Base-by-base conservation (phyloP, 352 stramenopile species). In the Blastocystis sp. region DNA sequence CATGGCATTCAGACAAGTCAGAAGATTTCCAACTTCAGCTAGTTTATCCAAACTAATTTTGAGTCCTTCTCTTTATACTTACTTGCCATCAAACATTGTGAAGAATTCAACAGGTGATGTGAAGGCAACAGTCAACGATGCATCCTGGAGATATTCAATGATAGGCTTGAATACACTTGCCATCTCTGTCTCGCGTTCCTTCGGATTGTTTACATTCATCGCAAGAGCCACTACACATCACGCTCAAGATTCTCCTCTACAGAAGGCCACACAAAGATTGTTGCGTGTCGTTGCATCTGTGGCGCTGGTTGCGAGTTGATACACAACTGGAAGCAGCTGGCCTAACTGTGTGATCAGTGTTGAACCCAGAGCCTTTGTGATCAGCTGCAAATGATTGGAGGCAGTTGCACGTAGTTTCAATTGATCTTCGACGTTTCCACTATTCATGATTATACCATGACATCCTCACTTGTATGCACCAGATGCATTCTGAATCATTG, bases 241-340 rank as follows among this genome's bases (percentile, higher is more conserved):
- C 27, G 0, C 5, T 2, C 15, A 4, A 2, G 6, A 53, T 15
- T 0, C n/a, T 33, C 7, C 9, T 9, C 42, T 42, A 84, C 73
- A 30, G 73, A 84, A 84, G 19, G 73, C 73, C 13, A 27, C 37
- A 57, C 73, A 84, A 33, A 84, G 44, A 30, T 84, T 84, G 51
- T 84, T 84, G 51, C 73, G 53, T 24, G 59, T 57, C 9, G 33
- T 48, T 7, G 73, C 24, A 35, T 66, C 53, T 37, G 15, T 35
- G 4, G 56, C 73, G 3, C 17, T 44, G 4, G 35, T 42, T 0
- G 59, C 59, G 48, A 54, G 73, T 4, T 44, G 24, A 57, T 69
- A 84, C 48, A 84, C 9, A 4, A 37, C 27, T n/a, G 48, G 17
- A 37, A 84, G 56, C 7, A 84, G 22, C 4, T 53, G 13, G 7